Base-by-base conservation (phyloP, 2,329 filamentous ascomycete genomes). In the Aspergillus clavatus region DNA sequence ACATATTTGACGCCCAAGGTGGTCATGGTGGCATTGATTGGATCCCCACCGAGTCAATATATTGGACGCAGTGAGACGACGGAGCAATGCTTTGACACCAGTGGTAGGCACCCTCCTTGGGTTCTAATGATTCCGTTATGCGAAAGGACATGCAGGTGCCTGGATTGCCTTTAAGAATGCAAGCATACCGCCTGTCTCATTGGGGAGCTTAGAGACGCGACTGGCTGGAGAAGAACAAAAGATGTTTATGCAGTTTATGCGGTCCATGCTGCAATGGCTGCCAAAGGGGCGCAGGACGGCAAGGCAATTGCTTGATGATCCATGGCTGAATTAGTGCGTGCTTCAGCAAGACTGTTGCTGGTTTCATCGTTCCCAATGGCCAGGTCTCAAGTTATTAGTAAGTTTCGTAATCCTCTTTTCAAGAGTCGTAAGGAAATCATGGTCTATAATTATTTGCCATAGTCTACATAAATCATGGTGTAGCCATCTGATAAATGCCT, bases 271-370 rank as follows among this genome's bases (percentile, higher is more conserved):
- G 11, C 55, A 55, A 40, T 72, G 68, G 68, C 39, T 61, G 16
- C 67, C 67, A 11, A 65, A 71, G 50, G 61, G 70, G 23, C 58
- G 67, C 31, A 59, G 51, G 38, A 63, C 62, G 3, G 66, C 69
- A 11, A 60, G 51, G 43, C 54, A 71, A 48, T 54, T 71, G n/a
- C 53, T 70, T n/a, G 51, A 62, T 2, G 59, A 70, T 52, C 59
- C 62, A 4, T 68, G 61, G 60, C 26, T 45, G 42, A n/a, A n/a
- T n/a, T n/a, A n/a, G n/a, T n/a, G n/a, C n/a, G n/a, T n/a, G n/a
- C n/a, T n/a, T n/a, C n/a, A n/a, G n/a, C n/a, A n/a, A n/a, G n/a
- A n/a, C n/a, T n/a, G n/a, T n/a, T n/a, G n/a, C n/a, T n/a, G n/a
- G n/a, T n/a, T n/a, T n/a, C n/a, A n/a, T n/a, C n/a, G n/a, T n/a